A percentile compares a stretch with the other conserved stretches of the same genome.
These are phyloP conservation scores for Agrostemma githago DNA, from an alignment of 148 eudicot species.

Conservation along the genomic window DNA sequence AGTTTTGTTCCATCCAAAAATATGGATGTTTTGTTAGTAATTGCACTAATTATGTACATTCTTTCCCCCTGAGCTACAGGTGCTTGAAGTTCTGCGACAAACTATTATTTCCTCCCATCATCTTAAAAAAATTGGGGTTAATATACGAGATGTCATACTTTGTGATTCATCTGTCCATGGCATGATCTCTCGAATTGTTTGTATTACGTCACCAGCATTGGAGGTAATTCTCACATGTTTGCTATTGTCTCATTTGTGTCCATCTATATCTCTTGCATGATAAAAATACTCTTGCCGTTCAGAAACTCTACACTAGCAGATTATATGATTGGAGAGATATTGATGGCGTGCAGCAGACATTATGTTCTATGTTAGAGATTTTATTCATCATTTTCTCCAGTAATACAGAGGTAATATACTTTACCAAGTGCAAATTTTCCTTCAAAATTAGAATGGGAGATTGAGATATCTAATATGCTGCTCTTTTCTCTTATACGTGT, in stretches of 20 bases:
- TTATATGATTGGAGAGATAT: conserved; percentile 69
- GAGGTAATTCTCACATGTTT: conserved; percentile 49
- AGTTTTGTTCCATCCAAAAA: background rate
- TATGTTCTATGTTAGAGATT: conserved; percentile 64
- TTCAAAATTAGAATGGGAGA: background rate
- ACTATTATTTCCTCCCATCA: conserved; percentile 46
- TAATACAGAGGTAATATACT: conserved; percentile 50
- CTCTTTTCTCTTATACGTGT: background rate
- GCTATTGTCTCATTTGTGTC: background rate
- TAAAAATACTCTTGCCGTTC: conserved; percentile 11
- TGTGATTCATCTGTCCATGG: conserved; percentile 77
- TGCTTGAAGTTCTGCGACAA: conserved; percentile 60
- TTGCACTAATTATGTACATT: background rate
- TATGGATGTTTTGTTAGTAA: background rate
- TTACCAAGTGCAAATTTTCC: background rate
- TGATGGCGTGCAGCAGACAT: conserved; percentile 67
- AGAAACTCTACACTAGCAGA: conserved; percentile 75
- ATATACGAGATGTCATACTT: conserved; percentile 54
- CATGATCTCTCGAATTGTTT: conserved; percentile 68
- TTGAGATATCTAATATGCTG: background rate
- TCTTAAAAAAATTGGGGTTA: conserved; percentile 50
- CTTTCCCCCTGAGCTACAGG: conserved; percentile 36
- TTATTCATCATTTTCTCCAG: conserved; percentile 50
- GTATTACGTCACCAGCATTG: conserved; percentile 63
- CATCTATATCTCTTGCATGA: background rate